Base-by-base conservation (phyloP, 805 yeast species). In the Kodamaea hsintzibuensis region DNA sequence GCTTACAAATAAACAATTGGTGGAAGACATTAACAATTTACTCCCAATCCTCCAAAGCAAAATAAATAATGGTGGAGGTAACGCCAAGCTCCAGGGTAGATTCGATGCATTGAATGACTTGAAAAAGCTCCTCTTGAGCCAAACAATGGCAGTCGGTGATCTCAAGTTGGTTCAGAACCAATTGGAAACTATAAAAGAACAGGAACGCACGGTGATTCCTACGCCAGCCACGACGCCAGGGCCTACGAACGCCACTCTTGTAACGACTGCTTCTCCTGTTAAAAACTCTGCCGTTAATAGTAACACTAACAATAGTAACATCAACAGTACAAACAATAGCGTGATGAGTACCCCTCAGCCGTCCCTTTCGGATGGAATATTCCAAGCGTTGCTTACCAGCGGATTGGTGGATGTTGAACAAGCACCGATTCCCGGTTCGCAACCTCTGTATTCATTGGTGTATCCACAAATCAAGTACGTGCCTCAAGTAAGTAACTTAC, bases 51-150 rank as follows among this genome's bases (percentile, higher is more conserved):
- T 82, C 52, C 74, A 76, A 55, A 64, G 65, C 37, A 75, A 80
- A 57, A 57, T 78, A 42, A 55, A 53, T 7, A 53, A 59, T 12
- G 54, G 63, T 27, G 71, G 67, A 42, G 71, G 74, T 16, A 80
- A 79, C 55, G 48, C 63, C 10, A 79, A 79, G 57, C 72, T 80
- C 1, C 63, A 62, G 25, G 82, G 76, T 44, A 67, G 82, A 45
- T 70, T 72, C 51, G 71, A 72, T 40, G 79, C 82, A 3, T 71
- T 82, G 56, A 65, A 66, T 39, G 80, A 81, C 57, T 68, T 82
- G 52, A 70, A 72, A 38, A 58, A 51, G 14, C 70, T 82, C 27
- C 65, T 82, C 43, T 65, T 69, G 14, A 72, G 65, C 55, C 77
- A 72, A 53, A 57, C 60, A 13, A 66, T 77, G 67, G 67, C 65